Evolutionary conservation across 139 green algal species (phyloP).

Genomic region (Chlorella sp.): DNA sequence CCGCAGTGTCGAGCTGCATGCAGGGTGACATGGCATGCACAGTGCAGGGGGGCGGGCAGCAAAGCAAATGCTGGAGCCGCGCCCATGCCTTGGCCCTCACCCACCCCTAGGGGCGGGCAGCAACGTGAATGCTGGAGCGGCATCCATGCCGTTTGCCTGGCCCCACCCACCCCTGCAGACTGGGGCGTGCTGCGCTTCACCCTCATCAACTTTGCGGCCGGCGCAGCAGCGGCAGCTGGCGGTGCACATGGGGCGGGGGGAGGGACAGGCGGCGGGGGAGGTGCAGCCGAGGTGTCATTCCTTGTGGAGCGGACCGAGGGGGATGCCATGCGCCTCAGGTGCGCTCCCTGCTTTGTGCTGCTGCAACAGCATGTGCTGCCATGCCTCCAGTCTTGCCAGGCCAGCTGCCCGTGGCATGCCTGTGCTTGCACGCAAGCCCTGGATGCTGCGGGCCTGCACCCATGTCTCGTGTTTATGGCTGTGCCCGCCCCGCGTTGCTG

Average conservation of each 20-base stretch:
- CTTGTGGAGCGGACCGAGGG: conserved; percentile 10
- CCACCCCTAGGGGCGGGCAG: too few relatives aligned
- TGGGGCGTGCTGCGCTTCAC: conserved; percentile 34
- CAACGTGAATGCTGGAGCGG: not conserved
- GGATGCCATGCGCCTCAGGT: conserved; percentile 26
- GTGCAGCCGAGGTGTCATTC: conserved; percentile 4
- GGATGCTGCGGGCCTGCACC: too few relatives aligned
- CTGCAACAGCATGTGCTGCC: too few relatives aligned
- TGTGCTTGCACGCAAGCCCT: not conserved
- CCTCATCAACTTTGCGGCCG: not conserved
- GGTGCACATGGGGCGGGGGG: not conserved
- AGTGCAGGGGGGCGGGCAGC: too few relatives aligned
- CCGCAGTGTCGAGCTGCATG: too few relatives aligned
- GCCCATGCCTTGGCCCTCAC: too few relatives aligned
- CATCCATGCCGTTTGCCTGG: not conserved
- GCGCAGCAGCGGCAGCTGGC: not conserved
- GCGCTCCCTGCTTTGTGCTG: not conserved
- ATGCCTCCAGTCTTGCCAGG: too few relatives aligned
- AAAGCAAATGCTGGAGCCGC: too few relatives aligned
- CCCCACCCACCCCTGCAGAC: not conserved
- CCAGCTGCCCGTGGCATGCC: not conserved
- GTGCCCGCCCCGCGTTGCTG: not conserved
- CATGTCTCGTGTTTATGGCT: not conserved
- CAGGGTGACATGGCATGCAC: too few relatives aligned
- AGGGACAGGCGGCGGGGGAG: not conserved